Percentiles rank a stretch among this genome's conserved stretches.
These are phyloP conservation scores for Suhomyces bribrorum DNA, from an alignment of 1,139 yeast species.

Conservation along the genomic window DNA sequence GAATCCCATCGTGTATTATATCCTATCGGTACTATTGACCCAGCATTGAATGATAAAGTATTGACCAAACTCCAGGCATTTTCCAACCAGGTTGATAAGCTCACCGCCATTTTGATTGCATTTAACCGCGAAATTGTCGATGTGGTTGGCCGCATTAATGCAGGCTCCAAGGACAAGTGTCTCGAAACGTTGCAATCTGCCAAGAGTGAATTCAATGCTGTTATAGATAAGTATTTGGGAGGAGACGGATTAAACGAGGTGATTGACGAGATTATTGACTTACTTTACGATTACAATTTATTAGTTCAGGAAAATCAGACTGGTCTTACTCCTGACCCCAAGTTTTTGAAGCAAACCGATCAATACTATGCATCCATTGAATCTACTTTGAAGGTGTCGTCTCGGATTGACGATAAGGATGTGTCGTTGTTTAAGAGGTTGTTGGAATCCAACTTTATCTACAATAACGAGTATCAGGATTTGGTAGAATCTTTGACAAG, in stretches of 20 bases:
- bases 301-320: constrained; percentile 14
- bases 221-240: constrained; percentile 16
- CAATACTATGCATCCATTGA: constrained; percentile 11
- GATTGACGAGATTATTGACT: constrained; percentile 18
- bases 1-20: constrained; percentile 9
- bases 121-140: constrained; percentile 15
- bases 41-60: constrained; percentile 5
- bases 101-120: constrained; percentile 11
- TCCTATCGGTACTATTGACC: constrained; percentile 10
- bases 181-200: constrained; percentile 11
- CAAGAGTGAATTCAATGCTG: constrained; percentile 12
- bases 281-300: constrained; percentile 20
- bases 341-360: constrained; percentile 4
- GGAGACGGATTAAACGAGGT: constrained; percentile 15
- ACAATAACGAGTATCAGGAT: constrained; percentile 9
- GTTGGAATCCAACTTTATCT: constrained; percentile 12
- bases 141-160: constrained; percentile 4
- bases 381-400: constrained; percentile 9
- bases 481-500: constrained; percentile 6
- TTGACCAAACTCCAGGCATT: constrained; percentile 7
- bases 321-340: constrained; percentile 4
- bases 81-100: constrained; percentile 6
- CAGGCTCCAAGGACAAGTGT: constrained; percentile 5
- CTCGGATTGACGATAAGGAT: constrained; percentile 11
- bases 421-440: constrained; percentile 10